Percentiles rank a stretch among this genome's conserved stretches.
phyloP scores from a whole-genome alignment of 1,139 yeast species.

The Blastobotrys malaysiensis region DNA sequence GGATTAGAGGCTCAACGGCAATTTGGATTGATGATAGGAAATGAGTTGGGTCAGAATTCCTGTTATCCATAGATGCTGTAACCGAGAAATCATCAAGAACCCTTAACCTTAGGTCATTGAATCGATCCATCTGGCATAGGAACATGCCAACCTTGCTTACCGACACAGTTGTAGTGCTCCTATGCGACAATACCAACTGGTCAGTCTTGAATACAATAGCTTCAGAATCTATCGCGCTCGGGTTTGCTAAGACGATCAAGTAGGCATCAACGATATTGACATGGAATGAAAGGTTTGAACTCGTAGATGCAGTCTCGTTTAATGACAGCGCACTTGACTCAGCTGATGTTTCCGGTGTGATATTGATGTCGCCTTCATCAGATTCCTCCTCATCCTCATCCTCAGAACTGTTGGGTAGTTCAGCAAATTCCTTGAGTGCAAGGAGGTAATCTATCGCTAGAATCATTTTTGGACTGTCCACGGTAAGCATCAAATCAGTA shows the following conservation, averaged over 20 bases:
- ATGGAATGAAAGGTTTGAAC: slow-evolving; percentile 44
- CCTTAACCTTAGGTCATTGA: slow-evolving; percentile 55
- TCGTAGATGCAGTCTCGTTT: slow-evolving; percentile 7
- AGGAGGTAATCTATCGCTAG: slow-evolving; percentile 82
- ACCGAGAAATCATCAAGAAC: slow-evolving; percentile 86
- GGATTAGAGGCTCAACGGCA: slow-evolving; percentile 71
- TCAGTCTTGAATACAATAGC: slow-evolving; percentile 89
- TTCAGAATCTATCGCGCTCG: slow-evolving; percentile 62
- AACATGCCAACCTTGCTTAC: slow-evolving; percentile 85
- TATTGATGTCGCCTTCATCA: slow-evolving; percentile 11
- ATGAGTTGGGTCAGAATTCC: slow-evolving; percentile 56
- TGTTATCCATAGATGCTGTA: slow-evolving; percentile 64
- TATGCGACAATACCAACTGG: slow-evolving; percentile 68
- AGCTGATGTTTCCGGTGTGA: slow-evolving; percentile 7
- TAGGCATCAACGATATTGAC: slow-evolving; percentile 76
- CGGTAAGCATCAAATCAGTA: slow-evolving; percentile 53
- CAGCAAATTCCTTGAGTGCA: slow-evolving; percentile 62
- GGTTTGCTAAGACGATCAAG: slow-evolving; percentile 73
- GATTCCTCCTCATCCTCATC: slow-evolving; percentile 16
- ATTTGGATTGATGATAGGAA: slow-evolving; percentile 61
- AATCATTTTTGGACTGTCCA: slow-evolving; percentile 77
- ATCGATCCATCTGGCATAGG: slow-evolving; percentile 66
- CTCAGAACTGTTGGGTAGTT: slow-evolving; percentile 38
- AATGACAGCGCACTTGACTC: slow-evolving; percentile 2
- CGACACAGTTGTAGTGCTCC: slow-evolving; percentile 55